Conservation (phyloP, 345 rosid genomes). For the Murraya paniculata region DNA sequence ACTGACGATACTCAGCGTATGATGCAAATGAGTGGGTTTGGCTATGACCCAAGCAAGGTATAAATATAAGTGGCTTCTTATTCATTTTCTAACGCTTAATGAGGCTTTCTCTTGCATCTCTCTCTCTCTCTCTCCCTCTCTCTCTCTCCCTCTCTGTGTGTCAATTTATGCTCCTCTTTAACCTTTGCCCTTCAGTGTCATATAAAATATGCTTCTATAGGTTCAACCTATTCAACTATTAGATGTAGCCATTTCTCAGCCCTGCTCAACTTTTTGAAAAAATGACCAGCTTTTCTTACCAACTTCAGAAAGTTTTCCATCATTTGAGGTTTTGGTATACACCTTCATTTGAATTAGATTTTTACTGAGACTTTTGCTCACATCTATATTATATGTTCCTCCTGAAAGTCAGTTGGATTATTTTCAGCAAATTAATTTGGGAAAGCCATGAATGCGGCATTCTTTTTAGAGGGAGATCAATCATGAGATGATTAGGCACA, state of each 20-base stretch:
- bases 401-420: not conserved
- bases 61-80: conserved; percentile 4
- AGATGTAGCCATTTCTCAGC: not conserved
- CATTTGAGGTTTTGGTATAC: conserved; percentile 7
- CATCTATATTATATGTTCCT: not conserved
- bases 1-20: conserved; percentile 83
- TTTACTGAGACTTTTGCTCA: not conserved
- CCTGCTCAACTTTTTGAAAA: not conserved
- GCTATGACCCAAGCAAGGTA: conserved; percentile 88
- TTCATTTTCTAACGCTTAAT: conserved; percentile 5
- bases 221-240: not conserved
- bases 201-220: not conserved
- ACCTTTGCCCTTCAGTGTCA: not conserved
- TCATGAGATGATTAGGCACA: not conserved
- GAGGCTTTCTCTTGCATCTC: not conserved
- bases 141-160: conserved; percentile 7
- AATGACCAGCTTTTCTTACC: conserved; percentile 3
- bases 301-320: conserved; percentile 4
- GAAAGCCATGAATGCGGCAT: not conserved
- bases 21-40: conserved; percentile 99
- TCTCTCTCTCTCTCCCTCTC: conserved; percentile 3
- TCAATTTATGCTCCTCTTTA: not conserved
- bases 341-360: not conserved
- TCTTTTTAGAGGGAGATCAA: not conserved
- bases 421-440: not conserved